Evolutionary conservation across 495 filamentous ascomycete species (phyloP).

Genomic region (Penicillium lagena): DNA sequence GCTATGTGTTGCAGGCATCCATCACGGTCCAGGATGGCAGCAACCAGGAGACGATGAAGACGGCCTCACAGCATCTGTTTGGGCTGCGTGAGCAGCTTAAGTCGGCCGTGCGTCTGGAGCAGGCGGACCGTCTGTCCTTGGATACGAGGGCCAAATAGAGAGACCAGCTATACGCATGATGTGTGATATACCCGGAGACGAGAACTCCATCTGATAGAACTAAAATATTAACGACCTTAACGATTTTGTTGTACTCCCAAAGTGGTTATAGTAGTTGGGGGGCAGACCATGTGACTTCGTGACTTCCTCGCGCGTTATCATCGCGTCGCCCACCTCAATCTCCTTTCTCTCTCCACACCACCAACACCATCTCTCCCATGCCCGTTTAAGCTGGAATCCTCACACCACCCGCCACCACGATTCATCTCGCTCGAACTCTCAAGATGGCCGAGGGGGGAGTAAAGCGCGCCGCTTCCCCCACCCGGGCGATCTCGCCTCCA

Average conservation of each 20-base stretch:
- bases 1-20: conserved; percentile 45
- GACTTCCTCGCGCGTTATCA: conserved; percentile 22
- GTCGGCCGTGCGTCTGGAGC: conserved; percentile 57
- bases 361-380: neutral
- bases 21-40: conserved; percentile 44
- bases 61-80: conserved; percentile 52
- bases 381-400: neutral
- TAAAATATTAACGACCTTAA: neutral
- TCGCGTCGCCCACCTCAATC: too few species aligned
- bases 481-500: conserved; percentile 37
- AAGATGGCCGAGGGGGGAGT: conserved; percentile 28
- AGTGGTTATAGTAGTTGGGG: neutral
- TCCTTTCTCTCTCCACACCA: neutral
- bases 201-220: conserved; percentile 7
- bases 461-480: conserved; percentile 32
- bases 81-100: conserved; percentile 55
- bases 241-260: neutral
- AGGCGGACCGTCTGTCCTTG: conserved; percentile 56
- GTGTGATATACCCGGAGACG: conserved; percentile 18
- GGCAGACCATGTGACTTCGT: conserved; percentile 40
- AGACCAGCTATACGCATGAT: conserved; percentile 3
- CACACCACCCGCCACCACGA: conserved; percentile 6
- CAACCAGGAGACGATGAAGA: conserved; percentile 48
- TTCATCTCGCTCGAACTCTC: conserved; percentile 7
- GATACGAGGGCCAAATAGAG: conserved; percentile 55